A percentile compares a stretch with the other conserved stretches of the same genome.
phyloP scores from a whole-genome alignment of 1,284 basidiomycete species.

The Naganishia liquefaciens region DNA sequence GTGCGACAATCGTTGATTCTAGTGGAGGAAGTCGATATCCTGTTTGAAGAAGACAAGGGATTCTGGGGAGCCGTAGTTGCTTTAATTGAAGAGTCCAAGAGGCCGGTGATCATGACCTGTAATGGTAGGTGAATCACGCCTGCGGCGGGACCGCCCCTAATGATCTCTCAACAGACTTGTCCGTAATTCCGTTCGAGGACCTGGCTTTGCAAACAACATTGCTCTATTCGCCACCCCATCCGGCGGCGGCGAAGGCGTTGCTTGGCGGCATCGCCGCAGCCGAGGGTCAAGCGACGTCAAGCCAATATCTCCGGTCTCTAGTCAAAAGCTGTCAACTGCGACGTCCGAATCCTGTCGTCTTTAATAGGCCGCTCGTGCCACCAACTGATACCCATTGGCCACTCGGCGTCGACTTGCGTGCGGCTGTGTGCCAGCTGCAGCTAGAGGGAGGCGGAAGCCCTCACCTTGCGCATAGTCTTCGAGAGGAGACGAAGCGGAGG shows the following conservation, averaged over 20 bases:
- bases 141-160: constrained; percentile 35
- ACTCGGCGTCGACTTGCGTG: constrained; percentile 29
- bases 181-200: constrained; percentile 66
- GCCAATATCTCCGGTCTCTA: constrained; percentile 2
- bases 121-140: constrained; percentile 65
- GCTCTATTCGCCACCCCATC: constrained; percentile 64
- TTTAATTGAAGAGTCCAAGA: constrained; percentile 74
- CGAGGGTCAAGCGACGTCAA: constrained; percentile 7
- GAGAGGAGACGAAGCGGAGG: too few species aligned
- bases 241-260: constrained; percentile 16
- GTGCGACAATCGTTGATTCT: constrained; percentile 83
- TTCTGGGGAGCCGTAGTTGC: constrained; percentile 86
- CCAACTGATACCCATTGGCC: not conserved
- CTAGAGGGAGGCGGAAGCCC: constrained; percentile 1
- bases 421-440: constrained; percentile 29
- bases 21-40: constrained; percentile 93
- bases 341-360: not conserved
- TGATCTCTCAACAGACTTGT: constrained; percentile 60
- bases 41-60: constrained; percentile 83
- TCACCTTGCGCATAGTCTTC: too few species aligned
- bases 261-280: constrained; percentile 11
- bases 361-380: constrained; percentile 14
- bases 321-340: constrained; percentile 13
- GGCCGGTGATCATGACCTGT: constrained; percentile 88
- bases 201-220: constrained; percentile 77